Evolutionary conservation across 2,329 filamentous ascomycete species (phyloP), one percentile per base, ranked within the genome.

Genomic region (Scedosporium boydii): DNA sequence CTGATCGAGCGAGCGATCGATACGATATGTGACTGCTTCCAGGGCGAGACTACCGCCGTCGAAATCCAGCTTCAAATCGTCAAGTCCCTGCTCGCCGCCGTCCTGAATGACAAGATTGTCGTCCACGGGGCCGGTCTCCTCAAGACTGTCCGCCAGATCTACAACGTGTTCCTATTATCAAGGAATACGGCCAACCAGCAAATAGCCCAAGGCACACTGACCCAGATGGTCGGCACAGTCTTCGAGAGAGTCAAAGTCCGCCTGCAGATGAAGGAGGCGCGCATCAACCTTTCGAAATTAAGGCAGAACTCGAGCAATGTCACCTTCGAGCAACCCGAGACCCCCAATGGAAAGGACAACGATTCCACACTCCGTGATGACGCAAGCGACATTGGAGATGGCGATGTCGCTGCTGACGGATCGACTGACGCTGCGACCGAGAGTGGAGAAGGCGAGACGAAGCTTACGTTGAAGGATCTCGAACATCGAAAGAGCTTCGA

Each of bases 1-100:
- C 81, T 99, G 67, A 99, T 99, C 71, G 96, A 99, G 77, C 86
- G 93, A 67, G 95, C 96, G 64, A 99, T 99, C 70, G 96, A 99
- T 76, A 96, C 95, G 42, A 99, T 99, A 80, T 99, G 95, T 80
- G 93, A 98, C 72, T 99, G 95, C 74, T 99, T 99, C 73, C 93
- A 98, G 72, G 93, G 95, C 71, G 95, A 99, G 77, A 90, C 90
- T 1, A 99, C 96, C 0, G 87, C 91, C 3, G 84, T 89, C 60
- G 93, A 97, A 74, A 89, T 98, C 58, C 95, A 99, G 75, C 85
- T 98, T 69, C 95, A 99, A 76, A 99, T 99, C 68, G 91, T 99
- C 73, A 98, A 99, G 77, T 98, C 95, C 1, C 80, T 99, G 64
- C 80, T 99, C 64, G 93, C 95, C 14, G 96, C 96, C 14, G 95